A percentile compares a stretch with the other conserved stretches of the same genome.
phyloP scores from a whole-genome alignment of 768 basidiomycete species.

The Cystofilobasidium macerans region DNA sequence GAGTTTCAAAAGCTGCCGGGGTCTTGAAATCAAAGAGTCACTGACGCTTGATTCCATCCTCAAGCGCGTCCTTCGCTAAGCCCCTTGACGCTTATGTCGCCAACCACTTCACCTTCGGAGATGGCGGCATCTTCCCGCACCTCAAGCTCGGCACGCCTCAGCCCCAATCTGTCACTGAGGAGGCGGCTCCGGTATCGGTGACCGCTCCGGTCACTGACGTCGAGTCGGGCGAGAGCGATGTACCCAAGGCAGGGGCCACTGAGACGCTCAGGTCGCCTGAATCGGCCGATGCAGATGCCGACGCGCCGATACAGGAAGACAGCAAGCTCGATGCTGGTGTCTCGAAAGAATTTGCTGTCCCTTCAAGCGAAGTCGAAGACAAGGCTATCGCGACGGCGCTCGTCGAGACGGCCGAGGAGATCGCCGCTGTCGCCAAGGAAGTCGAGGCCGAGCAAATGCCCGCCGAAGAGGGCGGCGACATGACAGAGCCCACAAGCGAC shows the following conservation, averaged over 20 bases:
- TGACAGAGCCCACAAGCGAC: background rate
- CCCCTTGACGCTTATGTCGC: conserved; percentile 19
- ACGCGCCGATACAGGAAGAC: background rate
- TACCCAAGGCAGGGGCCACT: background rate
- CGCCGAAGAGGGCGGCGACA: background rate
- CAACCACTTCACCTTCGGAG: conserved; percentile 15
- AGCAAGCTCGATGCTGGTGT: too few relatives aligned
- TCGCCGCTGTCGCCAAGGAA: conserved; percentile 28
- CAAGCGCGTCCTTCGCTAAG: conserved; percentile 12
- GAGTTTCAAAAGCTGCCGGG: too few relatives aligned
- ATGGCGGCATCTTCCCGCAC: conserved; percentile 18
- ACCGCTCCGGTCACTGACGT: background rate
- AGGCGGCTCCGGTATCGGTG: background rate
- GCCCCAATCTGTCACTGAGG: background rate
- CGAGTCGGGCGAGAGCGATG: background rate
- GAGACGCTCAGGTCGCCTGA: too few relatives aligned
- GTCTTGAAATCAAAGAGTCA: too few relatives aligned
- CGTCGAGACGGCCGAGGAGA: conserved; percentile 28
- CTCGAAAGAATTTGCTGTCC: too few relatives aligned
- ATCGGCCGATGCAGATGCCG: background rate
- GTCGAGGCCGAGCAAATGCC: conserved; percentile 14
- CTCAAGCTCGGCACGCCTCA: background rate
- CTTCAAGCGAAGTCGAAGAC: conserved; percentile 10
- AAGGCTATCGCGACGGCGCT: conserved; percentile 12
- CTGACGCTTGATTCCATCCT: too few relatives aligned